Percentiles rank a stretch among this genome's conserved stretches.
phyloP scores from a whole-genome alignment of 2,329 filamentous ascomycete genomes.

The Penicillium fuscoglaucum region DNA sequence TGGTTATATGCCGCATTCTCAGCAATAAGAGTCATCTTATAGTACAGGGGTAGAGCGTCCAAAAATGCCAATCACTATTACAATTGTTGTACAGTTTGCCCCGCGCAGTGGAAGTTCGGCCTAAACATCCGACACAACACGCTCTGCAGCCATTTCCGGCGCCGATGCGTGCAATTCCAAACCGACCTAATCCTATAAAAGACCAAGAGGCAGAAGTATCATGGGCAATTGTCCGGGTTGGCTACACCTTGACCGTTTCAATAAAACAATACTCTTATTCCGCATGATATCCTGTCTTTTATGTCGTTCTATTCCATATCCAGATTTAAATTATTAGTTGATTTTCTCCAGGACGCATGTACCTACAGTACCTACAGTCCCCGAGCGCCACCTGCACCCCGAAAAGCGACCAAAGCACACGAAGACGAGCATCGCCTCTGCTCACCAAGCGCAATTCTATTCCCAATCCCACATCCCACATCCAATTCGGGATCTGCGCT shows the following conservation, averaged over 20 bases:
- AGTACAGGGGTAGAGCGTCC: background rate
- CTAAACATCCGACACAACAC: constrained; percentile 8
- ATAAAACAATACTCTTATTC: background rate
- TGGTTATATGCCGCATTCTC: background rate
- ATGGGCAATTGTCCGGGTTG: background rate
- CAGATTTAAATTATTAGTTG: background rate
- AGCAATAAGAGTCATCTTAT: background rate
- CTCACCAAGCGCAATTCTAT: background rate
- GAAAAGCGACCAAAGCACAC: constrained; percentile 15
- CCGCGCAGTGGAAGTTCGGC: constrained; percentile 16
- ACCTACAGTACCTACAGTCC: constrained; percentile 1
- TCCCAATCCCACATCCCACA: background rate
- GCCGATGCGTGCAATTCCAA: constrained; percentile 1
- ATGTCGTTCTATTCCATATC: background rate
- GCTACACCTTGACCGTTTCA: background rate
- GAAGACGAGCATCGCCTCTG: background rate
- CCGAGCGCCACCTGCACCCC: constrained; percentile 11
- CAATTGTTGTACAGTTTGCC: background rate
- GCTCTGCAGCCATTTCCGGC: constrained; percentile 11
- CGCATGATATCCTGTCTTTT: background rate
- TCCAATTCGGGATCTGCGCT: background rate
- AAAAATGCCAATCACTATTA: background rate
- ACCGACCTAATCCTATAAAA: constrained; percentile 1
- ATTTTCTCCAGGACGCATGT: constrained; percentile 1
- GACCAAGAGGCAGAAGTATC: background rate